Conservation (phyloP, 1,284 basidiomycete species). For the Apiotrichum akiyoshidainum region DNA sequence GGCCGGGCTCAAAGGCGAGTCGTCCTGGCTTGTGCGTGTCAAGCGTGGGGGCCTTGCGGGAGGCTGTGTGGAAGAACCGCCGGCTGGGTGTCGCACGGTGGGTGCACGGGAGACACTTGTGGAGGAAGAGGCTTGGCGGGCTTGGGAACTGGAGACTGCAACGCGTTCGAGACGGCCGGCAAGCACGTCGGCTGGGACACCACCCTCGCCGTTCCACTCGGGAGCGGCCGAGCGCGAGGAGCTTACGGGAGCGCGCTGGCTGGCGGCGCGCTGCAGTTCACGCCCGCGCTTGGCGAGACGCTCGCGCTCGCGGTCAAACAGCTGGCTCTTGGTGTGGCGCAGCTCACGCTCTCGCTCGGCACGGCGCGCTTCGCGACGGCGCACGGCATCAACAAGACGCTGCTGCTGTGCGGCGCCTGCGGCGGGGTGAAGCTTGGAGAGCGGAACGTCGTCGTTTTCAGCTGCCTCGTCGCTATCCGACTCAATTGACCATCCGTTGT, state of each 20-base stretch:
- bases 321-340: slow-evolving; percentile 14
- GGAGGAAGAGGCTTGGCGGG: not conserved
- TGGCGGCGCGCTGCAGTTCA: not conserved
- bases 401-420: slow-evolving; percentile 32
- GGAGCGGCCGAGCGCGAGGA: not conserved
- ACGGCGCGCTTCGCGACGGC: slow-evolving; percentile 18
- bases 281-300: not conserved
- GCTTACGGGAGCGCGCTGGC: not conserved
- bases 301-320: slow-evolving; percentile 7
- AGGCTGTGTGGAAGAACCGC: not conserved
- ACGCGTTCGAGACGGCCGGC: slow-evolving; percentile 30
- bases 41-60: not conserved
- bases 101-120: not conserved
- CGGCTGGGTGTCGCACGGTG: not conserved
- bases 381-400: slow-evolving; percentile 4
- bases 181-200: slow-evolving; percentile 39
- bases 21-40: not conserved
- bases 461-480: slow-evolving; percentile 11
- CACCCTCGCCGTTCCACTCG: slow-evolving; percentile 47
- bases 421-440: slow-evolving; percentile 40
- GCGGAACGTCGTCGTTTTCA: slow-evolving; percentile 38
- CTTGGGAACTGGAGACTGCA: slow-evolving; percentile 1
- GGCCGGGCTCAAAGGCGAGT: not conserved
- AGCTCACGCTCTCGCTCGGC: slow-evolving; percentile 16
- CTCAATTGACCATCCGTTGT: slow-evolving; percentile 13